These are phyloP conservation scores for Primulina huaijiensis DNA, from an alignment of 257 asterid species.

Conservation along the genomic window DNA sequence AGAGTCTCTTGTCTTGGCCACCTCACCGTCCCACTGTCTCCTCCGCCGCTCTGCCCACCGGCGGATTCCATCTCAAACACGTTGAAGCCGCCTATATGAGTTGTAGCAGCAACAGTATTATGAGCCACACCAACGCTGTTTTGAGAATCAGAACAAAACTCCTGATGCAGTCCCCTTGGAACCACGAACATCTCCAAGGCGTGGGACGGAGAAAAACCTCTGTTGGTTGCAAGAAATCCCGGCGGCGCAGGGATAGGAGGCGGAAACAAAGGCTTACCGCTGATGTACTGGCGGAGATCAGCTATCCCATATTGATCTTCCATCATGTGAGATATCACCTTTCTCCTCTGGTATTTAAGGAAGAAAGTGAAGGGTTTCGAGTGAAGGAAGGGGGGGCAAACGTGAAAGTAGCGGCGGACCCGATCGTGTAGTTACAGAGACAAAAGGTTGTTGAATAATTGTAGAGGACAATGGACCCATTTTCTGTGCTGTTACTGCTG, in stretches of 20 bases:
- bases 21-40: constrained; percentile 63
- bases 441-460: constrained; percentile 47
- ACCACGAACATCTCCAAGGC: constrained; percentile 54
- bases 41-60: constrained; percentile 34
- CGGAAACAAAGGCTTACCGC: constrained; percentile 51
- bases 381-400: constrained; percentile 21
- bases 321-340: constrained; percentile 30
- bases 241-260: constrained; percentile 42
- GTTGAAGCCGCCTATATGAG: constrained; percentile 26
- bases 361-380: background rate
- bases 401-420: constrained; percentile 70
- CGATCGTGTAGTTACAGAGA: constrained; percentile 69
- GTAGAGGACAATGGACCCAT: constrained; percentile 55
- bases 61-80: constrained; percentile 43
- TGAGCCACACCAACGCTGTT: background rate
- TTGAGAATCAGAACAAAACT: constrained; percentile 47
- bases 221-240: constrained; percentile 48
- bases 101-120: constrained; percentile 23
- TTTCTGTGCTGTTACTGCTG: constrained; percentile 21
- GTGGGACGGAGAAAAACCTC: constrained; percentile 31
- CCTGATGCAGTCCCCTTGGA: constrained; percentile 28
- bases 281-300: constrained; percentile 69
- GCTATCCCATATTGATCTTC: constrained; percentile 70
- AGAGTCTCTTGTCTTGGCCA: constrained; percentile 99
- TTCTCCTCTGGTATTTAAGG: background rate